Evolutionary conservation across 2,329 filamentous ascomycete genomes (phyloP).

Genomic region (Colletotrichum sp.): DNA sequence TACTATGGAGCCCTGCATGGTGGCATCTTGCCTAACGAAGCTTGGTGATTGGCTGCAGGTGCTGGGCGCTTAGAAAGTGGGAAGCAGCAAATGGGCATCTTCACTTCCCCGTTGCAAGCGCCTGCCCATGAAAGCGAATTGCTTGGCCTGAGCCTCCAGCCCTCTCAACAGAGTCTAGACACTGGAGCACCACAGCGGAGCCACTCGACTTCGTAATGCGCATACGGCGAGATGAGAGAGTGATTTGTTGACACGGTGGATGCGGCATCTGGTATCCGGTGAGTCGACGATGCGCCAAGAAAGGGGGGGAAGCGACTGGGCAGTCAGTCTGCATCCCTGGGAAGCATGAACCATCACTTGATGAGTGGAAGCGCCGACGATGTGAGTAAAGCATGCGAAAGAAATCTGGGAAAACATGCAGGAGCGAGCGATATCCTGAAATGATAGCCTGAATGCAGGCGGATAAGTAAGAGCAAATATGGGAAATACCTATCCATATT

Average conservation of each 20-base stretch:
- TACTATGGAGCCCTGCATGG: slow-evolving; percentile 19
- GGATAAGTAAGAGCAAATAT: not conserved
- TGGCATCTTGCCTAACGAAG: slow-evolving; percentile 17
- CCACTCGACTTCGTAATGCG: slow-evolving; percentile 8
- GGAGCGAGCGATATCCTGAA: not conserved
- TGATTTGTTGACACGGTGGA: not conserved
- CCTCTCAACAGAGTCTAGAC: not conserved
- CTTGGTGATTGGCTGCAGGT: slow-evolving; percentile 20
- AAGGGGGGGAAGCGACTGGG: not conserved
- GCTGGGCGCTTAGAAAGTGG: slow-evolving; percentile 22
- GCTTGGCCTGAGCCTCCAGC: slow-evolving; percentile 10
- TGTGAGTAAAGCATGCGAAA: not conserved
- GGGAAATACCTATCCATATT: not conserved
- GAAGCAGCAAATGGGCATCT: slow-evolving; percentile 15
- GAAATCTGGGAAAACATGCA: not conserved
- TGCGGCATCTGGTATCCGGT: slow-evolving; percentile 11
- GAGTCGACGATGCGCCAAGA: slow-evolving; percentile 16
- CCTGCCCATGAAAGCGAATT: slow-evolving; percentile 13
- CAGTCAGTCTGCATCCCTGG: not conserved
- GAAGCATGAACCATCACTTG: slow-evolving; percentile 1
- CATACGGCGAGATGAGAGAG: slow-evolving; percentile 4
- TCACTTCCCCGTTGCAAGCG: slow-evolving; percentile 16
- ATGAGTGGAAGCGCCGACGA: slow-evolving; percentile 1
- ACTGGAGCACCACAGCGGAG: not conserved
- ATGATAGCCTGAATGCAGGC: not conserved